Evolutionary conservation across 2,329 filamentous ascomycete genomes (phyloP).

Genomic region (Phyllachora maydis): DNA sequence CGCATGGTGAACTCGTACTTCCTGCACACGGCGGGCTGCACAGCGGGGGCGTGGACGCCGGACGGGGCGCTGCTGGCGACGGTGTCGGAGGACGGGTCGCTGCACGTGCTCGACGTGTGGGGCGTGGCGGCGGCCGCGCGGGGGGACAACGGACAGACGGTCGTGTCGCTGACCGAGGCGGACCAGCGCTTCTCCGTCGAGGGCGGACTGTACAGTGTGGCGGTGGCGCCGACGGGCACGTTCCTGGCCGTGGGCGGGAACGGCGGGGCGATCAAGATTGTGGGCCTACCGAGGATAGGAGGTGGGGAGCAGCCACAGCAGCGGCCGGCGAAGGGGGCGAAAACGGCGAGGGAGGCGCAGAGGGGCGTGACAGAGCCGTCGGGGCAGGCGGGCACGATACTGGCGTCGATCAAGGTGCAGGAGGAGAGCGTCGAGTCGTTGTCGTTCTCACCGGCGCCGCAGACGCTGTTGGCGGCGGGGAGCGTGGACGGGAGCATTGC

Average conservation of each 20-base stretch:
- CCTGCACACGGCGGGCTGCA: constrained; percentile 69
- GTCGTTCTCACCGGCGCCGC: constrained; percentile 32
- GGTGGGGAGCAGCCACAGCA: constrained; percentile 5
- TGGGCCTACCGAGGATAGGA: constrained; percentile 54
- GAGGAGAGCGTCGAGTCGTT: constrained; percentile 58
- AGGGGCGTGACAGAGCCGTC: constrained; percentile 10
- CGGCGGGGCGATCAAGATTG: constrained; percentile 65
- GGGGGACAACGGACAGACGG: constrained; percentile 35
- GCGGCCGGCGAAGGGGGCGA: constrained; percentile 7
- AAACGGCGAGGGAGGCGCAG: constrained; percentile 4
- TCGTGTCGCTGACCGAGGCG: constrained; percentile 54
- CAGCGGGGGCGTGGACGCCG: constrained; percentile 75
- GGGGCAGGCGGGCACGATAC: constrained; percentile 33
- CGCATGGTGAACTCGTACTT: constrained; percentile 84
- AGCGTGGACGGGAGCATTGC: constrained; percentile 62
- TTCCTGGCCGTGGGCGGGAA: constrained; percentile 78
- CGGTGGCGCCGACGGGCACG: constrained; percentile 57
- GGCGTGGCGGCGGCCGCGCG: constrained; percentile 46
- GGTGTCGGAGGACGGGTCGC: constrained; percentile 68
- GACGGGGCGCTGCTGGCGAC: constrained; percentile 77
- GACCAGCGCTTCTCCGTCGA: constrained; percentile 88
- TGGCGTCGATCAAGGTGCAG: constrained; percentile 69
- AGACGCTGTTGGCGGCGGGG: constrained; percentile 38
- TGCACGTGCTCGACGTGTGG: constrained; percentile 89
- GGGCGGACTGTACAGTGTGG: constrained; percentile 76